A percentile compares a stretch with the other conserved stretches of the same genome.
Conservation (phyloP, 2,329 filamentous ascomycete species). For the Cercospora sesami region DNA sequence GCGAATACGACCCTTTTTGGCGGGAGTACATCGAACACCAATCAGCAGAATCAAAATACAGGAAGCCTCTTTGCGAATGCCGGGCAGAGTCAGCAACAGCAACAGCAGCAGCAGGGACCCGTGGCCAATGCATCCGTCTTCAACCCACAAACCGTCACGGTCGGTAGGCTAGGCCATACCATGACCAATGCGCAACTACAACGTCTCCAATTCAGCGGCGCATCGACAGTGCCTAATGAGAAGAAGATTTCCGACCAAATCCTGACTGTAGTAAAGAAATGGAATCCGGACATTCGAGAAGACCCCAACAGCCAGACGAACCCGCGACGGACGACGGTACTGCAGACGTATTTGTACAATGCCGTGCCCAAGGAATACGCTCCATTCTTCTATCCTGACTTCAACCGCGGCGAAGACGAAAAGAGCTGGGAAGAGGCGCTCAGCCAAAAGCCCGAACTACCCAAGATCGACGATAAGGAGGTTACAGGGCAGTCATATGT, state of each 20-base stretch:
- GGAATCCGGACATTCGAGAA: constrained; percentile 63
- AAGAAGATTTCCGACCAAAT: constrained; percentile 76
- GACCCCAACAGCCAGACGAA: constrained; percentile 41
- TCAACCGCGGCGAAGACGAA: constrained; percentile 63
- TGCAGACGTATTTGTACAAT: constrained; percentile 87
- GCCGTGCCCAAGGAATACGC: constrained; percentile 71
- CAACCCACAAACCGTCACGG: constrained; percentile 27
- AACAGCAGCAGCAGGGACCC: constrained; percentile 32
- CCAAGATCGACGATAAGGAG: constrained; percentile 27
- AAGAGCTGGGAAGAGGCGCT: constrained; percentile 83
- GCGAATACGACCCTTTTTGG: constrained; percentile 17
- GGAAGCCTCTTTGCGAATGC: constrained; percentile 1
- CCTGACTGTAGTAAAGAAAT: constrained; percentile 68
- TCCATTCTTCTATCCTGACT: constrained; percentile 72
- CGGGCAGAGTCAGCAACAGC: constrained; percentile 26
- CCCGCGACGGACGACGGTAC: constrained; percentile 55
- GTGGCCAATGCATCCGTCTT: constrained; percentile 29
- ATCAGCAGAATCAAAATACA: constrained; percentile 2
- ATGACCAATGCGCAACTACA: constrained; percentile 34
- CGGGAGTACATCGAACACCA: constrained; percentile 14
- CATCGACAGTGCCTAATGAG: constrained; percentile 49
- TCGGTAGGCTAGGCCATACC: constrained; percentile 26
- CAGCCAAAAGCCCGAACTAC: constrained; percentile 68
- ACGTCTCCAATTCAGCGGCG: constrained; percentile 29
- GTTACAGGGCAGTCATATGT: constrained; percentile 59